phyloP scores from a whole-genome alignment of 805 yeast species.

The Candida berthetii region DNA sequence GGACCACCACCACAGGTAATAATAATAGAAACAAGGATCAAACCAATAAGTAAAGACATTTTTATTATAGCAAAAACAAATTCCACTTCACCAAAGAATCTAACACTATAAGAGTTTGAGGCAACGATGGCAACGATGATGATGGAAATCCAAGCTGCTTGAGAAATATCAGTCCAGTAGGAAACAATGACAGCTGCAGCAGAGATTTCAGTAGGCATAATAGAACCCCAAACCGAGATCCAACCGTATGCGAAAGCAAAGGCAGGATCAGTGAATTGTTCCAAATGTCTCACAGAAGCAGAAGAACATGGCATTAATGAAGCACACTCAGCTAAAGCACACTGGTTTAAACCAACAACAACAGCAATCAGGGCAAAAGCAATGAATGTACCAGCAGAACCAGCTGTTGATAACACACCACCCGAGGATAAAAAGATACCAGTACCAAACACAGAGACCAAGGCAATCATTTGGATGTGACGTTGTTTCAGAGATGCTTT shows the following conservation, averaged over 20 bases:
- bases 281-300: slow-evolving; percentile 25
- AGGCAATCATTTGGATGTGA: slow-evolving; percentile 39
- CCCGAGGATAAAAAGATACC: slow-evolving; percentile 32
- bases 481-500: slow-evolving; percentile 6
- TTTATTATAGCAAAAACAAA: slow-evolving; percentile 34
- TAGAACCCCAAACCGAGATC: slow-evolving; percentile 31
- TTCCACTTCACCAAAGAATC: slow-evolving; percentile 42
- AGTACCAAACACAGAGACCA: slow-evolving; percentile 36
- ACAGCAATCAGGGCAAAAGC: slow-evolving; percentile 24
- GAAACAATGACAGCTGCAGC: slow-evolving; percentile 35
- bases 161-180: slow-evolving; percentile 34
- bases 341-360: slow-evolving; percentile 27
- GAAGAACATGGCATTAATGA: slow-evolving; percentile 28
- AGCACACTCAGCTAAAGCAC: slow-evolving; percentile 29
- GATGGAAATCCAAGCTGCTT: slow-evolving; percentile 36
- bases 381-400: slow-evolving; percentile 25
- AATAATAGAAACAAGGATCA: slow-evolving; percentile 38
- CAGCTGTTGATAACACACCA: slow-evolving; percentile 23
- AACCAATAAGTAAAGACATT: slow-evolving; percentile 33
- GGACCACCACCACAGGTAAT: slow-evolving; percentile 35
- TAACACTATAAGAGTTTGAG: slow-evolving; percentile 27
- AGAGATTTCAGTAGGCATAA: slow-evolving; percentile 34
- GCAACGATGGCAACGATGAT: slow-evolving; percentile 26
- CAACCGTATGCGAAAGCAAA: slow-evolving; percentile 38
- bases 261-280: slow-evolving; percentile 31